Evolutionary conservation across 345 rosid genomes (phyloP).

Genomic region (Camelina sativa): DNA sequence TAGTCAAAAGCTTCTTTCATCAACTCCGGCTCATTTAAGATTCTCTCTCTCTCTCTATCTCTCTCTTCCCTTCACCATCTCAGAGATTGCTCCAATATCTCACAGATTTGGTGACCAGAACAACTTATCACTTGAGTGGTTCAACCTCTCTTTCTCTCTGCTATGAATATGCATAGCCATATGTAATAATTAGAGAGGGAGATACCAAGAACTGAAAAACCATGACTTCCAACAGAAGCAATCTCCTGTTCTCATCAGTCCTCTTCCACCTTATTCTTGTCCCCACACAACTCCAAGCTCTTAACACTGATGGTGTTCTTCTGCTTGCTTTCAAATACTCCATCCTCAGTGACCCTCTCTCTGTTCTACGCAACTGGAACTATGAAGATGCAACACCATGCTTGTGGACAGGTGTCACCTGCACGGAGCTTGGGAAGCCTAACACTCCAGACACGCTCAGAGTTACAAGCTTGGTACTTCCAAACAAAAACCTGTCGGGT

Average conservation of each 20-base stretch:
- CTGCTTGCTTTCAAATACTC: conserved; percentile 76
- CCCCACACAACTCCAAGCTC: conserved; percentile 51
- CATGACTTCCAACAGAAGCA: conserved; percentile 45
- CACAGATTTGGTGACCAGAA: conserved; percentile 68
- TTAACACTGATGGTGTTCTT: conserved; percentile 63
- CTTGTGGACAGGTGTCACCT: conserved; percentile 72
- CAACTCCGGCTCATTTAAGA: conserved; percentile 33
- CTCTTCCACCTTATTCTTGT: conserved; percentile 39
- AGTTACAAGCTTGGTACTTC: conserved; percentile 64
- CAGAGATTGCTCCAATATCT: conserved; percentile 41
- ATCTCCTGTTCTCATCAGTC: conserved; percentile 36
- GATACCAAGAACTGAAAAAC: conserved; percentile 30
- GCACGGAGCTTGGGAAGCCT: conserved; percentile 50
- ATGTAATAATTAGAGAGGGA: conserved; percentile 23
- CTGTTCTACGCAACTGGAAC: conserved; percentile 64
- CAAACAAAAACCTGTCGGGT: conserved; percentile 66
- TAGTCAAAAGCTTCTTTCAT: conserved; percentile 43
- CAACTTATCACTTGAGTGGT: conserved; percentile 63
- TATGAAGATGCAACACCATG: conserved; percentile 71
- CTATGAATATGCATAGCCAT: conserved; percentile 45
- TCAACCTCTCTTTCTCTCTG: conserved; percentile 53
- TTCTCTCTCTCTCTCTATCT: conserved; percentile 30
- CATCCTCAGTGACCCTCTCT: conserved; percentile 66
- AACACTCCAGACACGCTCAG: conserved; percentile 59
- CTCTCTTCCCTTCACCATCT: conserved; percentile 27